Conservation (phyloP, 176 grass and related monocot genomes). For the Ensete ventricosum region DNA sequence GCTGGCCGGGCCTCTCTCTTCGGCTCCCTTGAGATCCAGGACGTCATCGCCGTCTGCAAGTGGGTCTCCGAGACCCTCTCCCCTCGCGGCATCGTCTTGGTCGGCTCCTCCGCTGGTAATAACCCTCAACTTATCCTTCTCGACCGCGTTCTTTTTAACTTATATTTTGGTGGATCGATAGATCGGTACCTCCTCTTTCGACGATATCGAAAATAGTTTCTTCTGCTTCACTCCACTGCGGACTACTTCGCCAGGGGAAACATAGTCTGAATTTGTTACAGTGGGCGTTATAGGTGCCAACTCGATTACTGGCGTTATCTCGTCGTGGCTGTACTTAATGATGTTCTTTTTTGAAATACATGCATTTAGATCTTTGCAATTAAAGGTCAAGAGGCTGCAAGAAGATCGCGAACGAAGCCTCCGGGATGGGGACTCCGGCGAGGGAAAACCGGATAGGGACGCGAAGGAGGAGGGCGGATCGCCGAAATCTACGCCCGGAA, state of each 20-base stretch:
- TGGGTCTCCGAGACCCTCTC: slow-evolving; percentile 61
- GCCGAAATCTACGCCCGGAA: slow-evolving; percentile 9
- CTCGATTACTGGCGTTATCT: background rate
- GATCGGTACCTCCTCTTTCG: too few species aligned
- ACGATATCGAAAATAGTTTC: background rate
- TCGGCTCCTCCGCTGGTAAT: slow-evolving; percentile 76
- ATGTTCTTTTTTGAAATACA: slow-evolving; percentile 18
- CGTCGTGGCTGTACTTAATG: background rate
- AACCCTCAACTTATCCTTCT: background rate
- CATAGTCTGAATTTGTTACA: too few species aligned
- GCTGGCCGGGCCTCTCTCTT: slow-evolving; percentile 71
- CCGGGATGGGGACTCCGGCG: slow-evolving; percentile 18
- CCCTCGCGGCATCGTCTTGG: slow-evolving; percentile 51
- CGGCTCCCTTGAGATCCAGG: slow-evolving; percentile 61
- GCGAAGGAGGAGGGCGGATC: slow-evolving; percentile 28
- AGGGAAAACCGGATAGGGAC: slow-evolving; percentile 19
- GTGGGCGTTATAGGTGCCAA: background rate
- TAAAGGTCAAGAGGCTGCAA: slow-evolving; percentile 58
- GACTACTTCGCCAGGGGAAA: background rate
- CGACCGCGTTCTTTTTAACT: background rate
- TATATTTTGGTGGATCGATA: background rate
- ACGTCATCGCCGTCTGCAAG: slow-evolving; percentile 69
- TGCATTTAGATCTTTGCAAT: slow-evolving; percentile 69
- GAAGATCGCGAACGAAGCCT: slow-evolving; percentile 52
- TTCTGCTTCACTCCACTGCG: background rate